phyloP scores from a whole-genome alignment of 441 rosid genomes.

The Arabidopsis hybrid region DNA sequence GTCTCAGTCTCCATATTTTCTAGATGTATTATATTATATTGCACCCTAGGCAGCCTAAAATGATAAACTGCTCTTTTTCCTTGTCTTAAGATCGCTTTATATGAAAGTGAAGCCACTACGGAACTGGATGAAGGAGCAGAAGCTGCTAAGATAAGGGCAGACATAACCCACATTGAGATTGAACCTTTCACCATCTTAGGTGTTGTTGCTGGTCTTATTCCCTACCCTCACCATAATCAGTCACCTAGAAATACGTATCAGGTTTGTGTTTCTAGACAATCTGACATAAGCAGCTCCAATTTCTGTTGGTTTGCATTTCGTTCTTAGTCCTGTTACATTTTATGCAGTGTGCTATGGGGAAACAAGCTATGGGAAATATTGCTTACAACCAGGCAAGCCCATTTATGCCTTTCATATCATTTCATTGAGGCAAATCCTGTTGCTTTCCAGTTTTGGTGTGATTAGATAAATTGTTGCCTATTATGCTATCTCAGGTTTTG shows the following conservation, averaged over 20 bases:
- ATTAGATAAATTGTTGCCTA: slow-evolving; percentile 19
- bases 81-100: slow-evolving; percentile 80
- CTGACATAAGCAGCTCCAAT: slow-evolving; percentile 26
- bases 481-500: slow-evolving; percentile 17
- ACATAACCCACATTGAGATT: slow-evolving; percentile 94
- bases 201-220: slow-evolving; percentile 95
- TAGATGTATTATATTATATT: slow-evolving; percentile 20
- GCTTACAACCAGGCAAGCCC: slow-evolving; percentile 91
- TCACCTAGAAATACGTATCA: slow-evolving; percentile 98
- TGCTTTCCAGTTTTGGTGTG: slow-evolving; percentile 27
- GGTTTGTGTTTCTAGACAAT: slow-evolving; percentile 53
- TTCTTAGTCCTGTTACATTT: slow-evolving; percentile 25
- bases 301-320: slow-evolving; percentile 35
- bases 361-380: slow-evolving; percentile 99
- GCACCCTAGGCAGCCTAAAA: slow-evolving; percentile 16
- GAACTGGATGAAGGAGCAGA: slow-evolving; percentile 19
- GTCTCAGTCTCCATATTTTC: slow-evolving; percentile 41
- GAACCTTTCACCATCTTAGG: slow-evolving; percentile 99
- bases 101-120: slow-evolving; percentile 69
- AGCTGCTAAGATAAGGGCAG: slow-evolving; percentile 47
- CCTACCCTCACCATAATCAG: slow-evolving; percentile 99
- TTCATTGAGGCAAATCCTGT: slow-evolving; percentile 8
- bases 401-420: slow-evolving; percentile 23
- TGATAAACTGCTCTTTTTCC: slow-evolving; percentile 38
- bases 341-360: slow-evolving; percentile 98